Conservation (phyloP, 345 rosid species). For the Salix dunnii region DNA sequence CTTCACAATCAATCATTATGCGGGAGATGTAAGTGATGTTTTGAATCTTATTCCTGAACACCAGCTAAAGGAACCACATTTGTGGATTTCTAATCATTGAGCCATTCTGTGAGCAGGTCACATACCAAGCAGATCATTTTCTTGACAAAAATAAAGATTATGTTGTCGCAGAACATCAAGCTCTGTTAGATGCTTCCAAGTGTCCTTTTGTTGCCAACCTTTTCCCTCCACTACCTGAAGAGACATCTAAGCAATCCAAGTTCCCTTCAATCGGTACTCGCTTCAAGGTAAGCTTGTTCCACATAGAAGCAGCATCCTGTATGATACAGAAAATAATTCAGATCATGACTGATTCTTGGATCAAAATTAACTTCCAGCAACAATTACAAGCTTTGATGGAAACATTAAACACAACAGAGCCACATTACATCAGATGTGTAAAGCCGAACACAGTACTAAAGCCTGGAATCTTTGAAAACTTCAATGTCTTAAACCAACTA, state of each 20-base stretch:
- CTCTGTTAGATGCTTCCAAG: constrained; percentile 51
- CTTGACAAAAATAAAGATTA: constrained; percentile 78
- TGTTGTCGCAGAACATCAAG: constrained; percentile 81
- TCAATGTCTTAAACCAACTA: constrained; percentile 52
- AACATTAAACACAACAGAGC: constrained; percentile 59
- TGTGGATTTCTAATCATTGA: constrained; percentile 21
- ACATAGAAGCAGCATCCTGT: background rate
- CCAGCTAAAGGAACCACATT: constrained; percentile 5
- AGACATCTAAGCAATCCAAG: constrained; percentile 69
- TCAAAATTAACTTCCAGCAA: constrained; percentile 42
- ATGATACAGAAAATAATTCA: constrained; percentile 10
- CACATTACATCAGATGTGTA: constrained; percentile 66
- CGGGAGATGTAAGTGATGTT: constrained; percentile 58
- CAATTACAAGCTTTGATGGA: constrained; percentile 66
- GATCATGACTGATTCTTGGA: constrained; percentile 17
- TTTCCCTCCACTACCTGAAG: constrained; percentile 69
- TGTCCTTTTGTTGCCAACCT: constrained; percentile 65
- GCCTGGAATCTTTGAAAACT: constrained; percentile 56
- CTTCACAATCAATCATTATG: constrained; percentile 74
- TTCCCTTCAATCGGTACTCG: constrained; percentile 77
- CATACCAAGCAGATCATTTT: constrained; percentile 64
- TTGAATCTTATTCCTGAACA: background rate
- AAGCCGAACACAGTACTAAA: constrained; percentile 59
- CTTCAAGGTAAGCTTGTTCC: constrained; percentile 48
- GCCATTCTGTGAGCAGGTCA: constrained; percentile 41